These are phyloP conservation scores for Aspergillus olivimuriae DNA, from an alignment of 495 filamentous ascomycete species.

Conservation along the genomic window DNA sequence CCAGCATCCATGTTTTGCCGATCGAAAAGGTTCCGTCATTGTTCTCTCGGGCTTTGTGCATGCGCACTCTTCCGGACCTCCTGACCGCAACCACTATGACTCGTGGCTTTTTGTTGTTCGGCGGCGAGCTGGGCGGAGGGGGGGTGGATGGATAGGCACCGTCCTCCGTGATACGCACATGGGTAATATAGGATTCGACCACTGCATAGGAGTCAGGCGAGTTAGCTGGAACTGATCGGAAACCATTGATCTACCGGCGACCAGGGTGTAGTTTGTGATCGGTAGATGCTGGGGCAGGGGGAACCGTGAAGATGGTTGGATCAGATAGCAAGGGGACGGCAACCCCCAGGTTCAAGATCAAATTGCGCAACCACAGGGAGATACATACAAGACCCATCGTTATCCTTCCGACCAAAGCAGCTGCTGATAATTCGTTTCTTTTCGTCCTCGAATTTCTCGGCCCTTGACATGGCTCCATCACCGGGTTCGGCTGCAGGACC, in stretches of 20 bases:
- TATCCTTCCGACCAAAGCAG: slow-evolving; percentile 84
- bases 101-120: slow-evolving; percentile 76
- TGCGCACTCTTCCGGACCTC: slow-evolving; percentile 83
- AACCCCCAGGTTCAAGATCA: no score
- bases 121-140: slow-evolving; percentile 63
- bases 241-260: background rate
- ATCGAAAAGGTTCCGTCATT: slow-evolving; percentile 90
- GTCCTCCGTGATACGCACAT: slow-evolving; percentile 86
- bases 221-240: slow-evolving; percentile 7
- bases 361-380: no score
- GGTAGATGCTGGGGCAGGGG: background rate
- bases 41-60: slow-evolving; percentile 97
- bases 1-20: slow-evolving; percentile 94
- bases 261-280: no score
- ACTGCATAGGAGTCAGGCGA: slow-evolving; percentile 40
- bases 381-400: slow-evolving; percentile 68
- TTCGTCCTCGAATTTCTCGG: slow-evolving; percentile 92
- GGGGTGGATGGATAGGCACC: slow-evolving; percentile 76
- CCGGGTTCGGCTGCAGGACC: slow-evolving; percentile 19
- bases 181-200: slow-evolving; percentile 94
- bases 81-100: slow-evolving; percentile 89
- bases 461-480: slow-evolving; percentile 51
- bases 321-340: background rate
- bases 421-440: slow-evolving; percentile 87
- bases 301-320: background rate